Conservation (phyloP, 495 filamentous ascomycete species). For the Penicillium subrubescens region DNA sequence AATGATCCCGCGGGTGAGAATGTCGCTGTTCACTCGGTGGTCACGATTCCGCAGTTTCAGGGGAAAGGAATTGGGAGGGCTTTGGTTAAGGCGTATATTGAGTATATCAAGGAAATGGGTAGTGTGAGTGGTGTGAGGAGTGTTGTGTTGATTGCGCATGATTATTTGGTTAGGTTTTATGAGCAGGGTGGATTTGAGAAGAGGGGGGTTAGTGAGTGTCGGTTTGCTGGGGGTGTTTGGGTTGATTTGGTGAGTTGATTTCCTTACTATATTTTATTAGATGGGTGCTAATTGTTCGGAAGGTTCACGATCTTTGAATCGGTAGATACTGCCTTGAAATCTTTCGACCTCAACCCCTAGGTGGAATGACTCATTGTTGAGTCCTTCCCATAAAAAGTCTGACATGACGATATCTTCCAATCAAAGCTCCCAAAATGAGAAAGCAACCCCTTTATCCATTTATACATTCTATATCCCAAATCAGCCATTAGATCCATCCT, state of each 20-base stretch:
- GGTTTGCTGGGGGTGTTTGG: constrained; percentile 26
- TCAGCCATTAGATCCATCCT: background rate
- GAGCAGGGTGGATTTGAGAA: constrained; percentile 27
- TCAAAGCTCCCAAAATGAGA: background rate
- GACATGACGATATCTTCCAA: background rate
- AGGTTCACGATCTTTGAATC: background rate
- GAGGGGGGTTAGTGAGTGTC: constrained; percentile 15
- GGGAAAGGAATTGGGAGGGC: constrained; percentile 24
- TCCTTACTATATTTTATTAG: background rate
- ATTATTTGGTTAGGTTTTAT: constrained; percentile 29
- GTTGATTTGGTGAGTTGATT: constrained; percentile 20
- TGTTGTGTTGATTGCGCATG: constrained; percentile 26
- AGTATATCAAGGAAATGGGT: constrained; percentile 11
- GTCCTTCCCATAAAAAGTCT: background rate
- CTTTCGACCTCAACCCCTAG: background rate
- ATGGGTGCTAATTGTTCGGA: background rate
- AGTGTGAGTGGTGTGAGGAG: background rate
- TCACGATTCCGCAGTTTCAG: constrained; percentile 26
- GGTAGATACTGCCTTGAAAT: background rate
- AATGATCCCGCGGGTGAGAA: constrained; percentile 22
- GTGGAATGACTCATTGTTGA: background rate
- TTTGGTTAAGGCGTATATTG: constrained; percentile 25
- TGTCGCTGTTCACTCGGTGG: constrained; percentile 32
- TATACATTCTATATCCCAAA: background rate
- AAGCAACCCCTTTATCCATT: background rate